Conservation (phyloP, 2,329 filamentous ascomycete species). For the Myotisia sp. region DNA sequence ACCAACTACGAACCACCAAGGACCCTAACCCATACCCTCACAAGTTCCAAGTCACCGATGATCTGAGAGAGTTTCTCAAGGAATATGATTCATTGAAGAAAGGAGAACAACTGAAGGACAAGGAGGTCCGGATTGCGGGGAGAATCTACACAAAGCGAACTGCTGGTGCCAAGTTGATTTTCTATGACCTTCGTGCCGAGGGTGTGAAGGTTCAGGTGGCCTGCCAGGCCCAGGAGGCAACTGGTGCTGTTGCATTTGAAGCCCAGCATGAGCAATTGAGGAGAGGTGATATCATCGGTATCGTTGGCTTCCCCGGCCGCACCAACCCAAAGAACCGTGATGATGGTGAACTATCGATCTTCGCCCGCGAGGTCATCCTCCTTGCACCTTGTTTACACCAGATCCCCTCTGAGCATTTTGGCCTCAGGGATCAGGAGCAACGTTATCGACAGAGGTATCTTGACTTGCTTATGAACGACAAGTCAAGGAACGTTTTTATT, state of each 20-base stretch:
- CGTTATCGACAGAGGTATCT: conserved; percentile 87
- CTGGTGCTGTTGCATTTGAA: conserved; percentile 57
- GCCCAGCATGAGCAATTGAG: conserved; percentile 80
- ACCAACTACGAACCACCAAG: conserved; percentile 58
- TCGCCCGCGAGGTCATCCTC: conserved; percentile 71
- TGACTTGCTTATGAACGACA: conserved; percentile 93
- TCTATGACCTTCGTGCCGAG: conserved; percentile 73
- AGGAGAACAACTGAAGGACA: conserved; percentile 65
- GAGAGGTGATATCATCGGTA: conserved; percentile 83
- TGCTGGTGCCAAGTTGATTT: conserved; percentile 70
- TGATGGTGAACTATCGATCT: conserved; percentile 86
- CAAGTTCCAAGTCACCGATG: conserved; percentile 77
- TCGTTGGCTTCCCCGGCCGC: conserved; percentile 68
- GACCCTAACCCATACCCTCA: conserved; percentile 80
- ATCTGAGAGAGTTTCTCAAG: conserved; percentile 63
- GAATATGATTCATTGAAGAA: conserved; percentile 69
- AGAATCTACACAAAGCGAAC: conserved; percentile 81
- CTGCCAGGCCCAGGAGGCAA: conserved; percentile 70
- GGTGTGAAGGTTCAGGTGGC: conserved; percentile 77
- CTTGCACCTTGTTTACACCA: conserved; percentile 84
- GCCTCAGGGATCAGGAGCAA: conserved; percentile 90
- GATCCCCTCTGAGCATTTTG: conserved; percentile 72
- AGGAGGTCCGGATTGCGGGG: conserved; percentile 62
- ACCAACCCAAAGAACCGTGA: conserved; percentile 80
- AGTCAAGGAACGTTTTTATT: conserved; percentile 66